phyloP scores from a whole-genome alignment of 805 yeast genomes.

The Nadsonia fulvescens region DNA sequence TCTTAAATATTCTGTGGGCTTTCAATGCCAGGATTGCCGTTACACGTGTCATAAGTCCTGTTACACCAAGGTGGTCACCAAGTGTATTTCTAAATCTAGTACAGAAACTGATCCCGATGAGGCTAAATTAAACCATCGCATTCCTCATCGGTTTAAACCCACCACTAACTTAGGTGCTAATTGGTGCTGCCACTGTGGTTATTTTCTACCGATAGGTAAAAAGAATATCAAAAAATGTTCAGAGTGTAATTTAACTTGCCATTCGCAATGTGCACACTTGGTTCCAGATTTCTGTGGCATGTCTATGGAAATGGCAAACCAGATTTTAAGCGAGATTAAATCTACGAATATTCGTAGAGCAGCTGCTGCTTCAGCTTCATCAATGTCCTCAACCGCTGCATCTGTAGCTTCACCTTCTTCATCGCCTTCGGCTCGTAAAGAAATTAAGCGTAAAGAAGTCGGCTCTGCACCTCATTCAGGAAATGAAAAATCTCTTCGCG shows the following conservation, averaged over 20 bases:
- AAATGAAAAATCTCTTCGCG: too few species aligned
- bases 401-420: constrained; percentile 9
- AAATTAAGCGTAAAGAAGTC: constrained; percentile 14
- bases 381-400: constrained; percentile 2
- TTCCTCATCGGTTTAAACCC: constrained; percentile 94
- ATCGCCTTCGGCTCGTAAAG: constrained; percentile 7
- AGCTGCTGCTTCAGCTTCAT: constrained; percentile 7
- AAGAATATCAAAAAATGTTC: constrained; percentile 84
- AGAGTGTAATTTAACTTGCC: constrained; percentile 86
- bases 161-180: constrained; percentile 84
- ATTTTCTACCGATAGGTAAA: constrained; percentile 85
- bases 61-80: constrained; percentile 60
- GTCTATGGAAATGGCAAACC: constrained; percentile 93
- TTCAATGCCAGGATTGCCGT: constrained; percentile 65
- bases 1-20: constrained; percentile 58
- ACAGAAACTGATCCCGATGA: constrained; percentile 47
- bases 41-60: constrained; percentile 67
- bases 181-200: constrained; percentile 99
- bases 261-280: constrained; percentile 75
- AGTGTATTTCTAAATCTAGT: constrained; percentile 60
- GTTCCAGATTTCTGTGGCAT: constrained; percentile 98
- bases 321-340: constrained; percentile 68
- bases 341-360: constrained; percentile 34
- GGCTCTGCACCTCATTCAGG: constrained; percentile 12
- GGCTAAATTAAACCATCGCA: constrained; percentile 82